A percentile compares a stretch with the other conserved stretches of the same genome.
Evolutionary conservation across 2,329 filamentous ascomycete genomes (phyloP).

Genomic region (Penicillium freii): DNA sequence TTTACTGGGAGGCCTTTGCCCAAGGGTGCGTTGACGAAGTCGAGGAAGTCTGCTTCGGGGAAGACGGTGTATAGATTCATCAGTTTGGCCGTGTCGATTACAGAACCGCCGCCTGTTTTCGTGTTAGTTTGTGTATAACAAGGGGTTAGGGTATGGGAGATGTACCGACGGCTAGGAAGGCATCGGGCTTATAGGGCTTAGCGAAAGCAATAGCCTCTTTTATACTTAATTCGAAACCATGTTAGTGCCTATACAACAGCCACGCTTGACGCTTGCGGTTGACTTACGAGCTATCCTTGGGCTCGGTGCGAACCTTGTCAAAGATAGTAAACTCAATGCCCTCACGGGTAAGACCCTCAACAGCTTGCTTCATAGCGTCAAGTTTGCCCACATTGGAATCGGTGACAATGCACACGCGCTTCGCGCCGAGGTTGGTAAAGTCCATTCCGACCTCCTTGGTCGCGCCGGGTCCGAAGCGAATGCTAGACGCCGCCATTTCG

Average conservation of each 20-base stretch:
- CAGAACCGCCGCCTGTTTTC: slow-evolving; percentile 67
- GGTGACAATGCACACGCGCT: slow-evolving; percentile 88
- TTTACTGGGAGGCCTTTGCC: slow-evolving; percentile 78
- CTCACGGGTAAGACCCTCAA: slow-evolving; percentile 74
- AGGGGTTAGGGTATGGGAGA: not conserved
- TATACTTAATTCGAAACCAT: slow-evolving; percentile 44
- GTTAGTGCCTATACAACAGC: slow-evolving; percentile 44
- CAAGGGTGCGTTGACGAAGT: slow-evolving; percentile 95
- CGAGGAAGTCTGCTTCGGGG: slow-evolving; percentile 88
- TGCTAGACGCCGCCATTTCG: slow-evolving; percentile 94
- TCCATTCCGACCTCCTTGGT: slow-evolving; percentile 99
- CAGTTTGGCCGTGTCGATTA: slow-evolving; percentile 96
- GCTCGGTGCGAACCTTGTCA: slow-evolving; percentile 78
- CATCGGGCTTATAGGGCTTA: slow-evolving; percentile 77
- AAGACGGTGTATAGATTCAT: slow-evolving; percentile 96
- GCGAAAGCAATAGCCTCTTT: slow-evolving; percentile 85
- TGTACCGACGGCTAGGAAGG: slow-evolving; percentile 82
- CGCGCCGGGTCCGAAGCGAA: slow-evolving; percentile 87
- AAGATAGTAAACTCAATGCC: slow-evolving; percentile 79
- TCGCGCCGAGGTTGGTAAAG: slow-evolving; percentile 82
- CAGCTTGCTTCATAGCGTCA: slow-evolving; percentile 84
- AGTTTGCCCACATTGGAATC: slow-evolving; percentile 78
- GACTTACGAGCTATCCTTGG: slow-evolving; percentile 84
- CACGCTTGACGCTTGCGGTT: not conserved
- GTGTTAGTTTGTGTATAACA: slow-evolving; percentile 7